Base-by-base conservation (phyloP, 2,329 filamentous ascomycete genomes). In the Paraphoma sp. region DNA sequence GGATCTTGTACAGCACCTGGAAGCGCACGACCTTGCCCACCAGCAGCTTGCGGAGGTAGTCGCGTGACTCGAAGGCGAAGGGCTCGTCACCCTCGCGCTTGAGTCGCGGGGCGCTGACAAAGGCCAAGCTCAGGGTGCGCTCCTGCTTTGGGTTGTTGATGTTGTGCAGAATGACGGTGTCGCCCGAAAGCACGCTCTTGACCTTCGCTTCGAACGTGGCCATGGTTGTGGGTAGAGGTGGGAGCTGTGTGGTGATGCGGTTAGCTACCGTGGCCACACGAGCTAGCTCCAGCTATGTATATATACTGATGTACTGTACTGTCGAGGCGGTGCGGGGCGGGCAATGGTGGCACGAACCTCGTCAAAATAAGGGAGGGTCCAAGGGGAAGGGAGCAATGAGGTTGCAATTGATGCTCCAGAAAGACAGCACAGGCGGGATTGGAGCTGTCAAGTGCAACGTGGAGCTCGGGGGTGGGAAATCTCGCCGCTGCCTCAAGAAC, bases 131-230 rank as follows among this genome's bases (percentile, higher is more conserved):
- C 69, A 99, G 84, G 50, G 86, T 91, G 70, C 92, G 90, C 81
- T 98, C 95, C 77, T 89, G 87, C 63, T 87, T 84, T 36, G 91
- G 89, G 76, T 96, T 93, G 78, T 88, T 89, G 74, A 91, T 84
- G 78, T 91, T 92, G 69, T 89, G 87, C 71, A 98, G 82, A 63
- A 98, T 83, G 68, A 98, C 81, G 29, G 93, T 97, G 82, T 98
- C 95, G 71, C 95, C 95, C 72, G 93, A 97, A 72, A 96, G 83
- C 67, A 97, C 92, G 76, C 90, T 92, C 85, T 99, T 99, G 79
- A 98, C 93, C 57, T 76, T 76, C 33, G 77, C 76, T 75, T 79
- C 76, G 67, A 77, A 68, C 55, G 67, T 63, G 59, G 72, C 63
- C 73, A 74, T 75, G 66, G 48, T 73, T 56, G 51, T 2, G 5